Conservation (phyloP, 352 stramenopile genomes). For the Blastocystis sp. region DNA sequence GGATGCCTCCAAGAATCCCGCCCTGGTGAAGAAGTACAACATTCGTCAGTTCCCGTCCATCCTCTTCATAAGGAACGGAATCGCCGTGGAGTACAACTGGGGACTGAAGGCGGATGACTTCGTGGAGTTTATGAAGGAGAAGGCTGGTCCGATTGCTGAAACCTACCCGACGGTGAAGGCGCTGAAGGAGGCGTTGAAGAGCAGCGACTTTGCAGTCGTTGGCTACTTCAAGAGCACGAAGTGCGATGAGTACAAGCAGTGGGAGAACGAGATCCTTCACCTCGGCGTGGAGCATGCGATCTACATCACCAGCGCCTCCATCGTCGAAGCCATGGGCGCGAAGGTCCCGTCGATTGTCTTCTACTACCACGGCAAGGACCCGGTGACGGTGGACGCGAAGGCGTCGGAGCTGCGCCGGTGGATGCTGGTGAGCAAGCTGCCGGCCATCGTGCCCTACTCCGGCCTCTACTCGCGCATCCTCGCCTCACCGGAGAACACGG, state of each 20-base stretch:
- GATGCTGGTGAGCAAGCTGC: background rate
- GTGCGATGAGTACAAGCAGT: slow-evolving; percentile 51
- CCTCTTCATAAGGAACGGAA: too few species aligned
- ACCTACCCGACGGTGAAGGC: too few species aligned
- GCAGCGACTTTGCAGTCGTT: background rate
- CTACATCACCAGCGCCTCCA: background rate
- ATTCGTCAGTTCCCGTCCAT: too few species aligned
- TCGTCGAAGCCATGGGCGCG: background rate
- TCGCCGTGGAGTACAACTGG: too few species aligned
- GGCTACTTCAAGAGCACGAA: slow-evolving; percentile 20
- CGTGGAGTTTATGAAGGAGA: too few species aligned
- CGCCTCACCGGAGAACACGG: background rate
- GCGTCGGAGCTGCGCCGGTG: background rate
- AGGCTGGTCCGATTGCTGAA: too few species aligned
- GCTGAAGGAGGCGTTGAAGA: too few species aligned
- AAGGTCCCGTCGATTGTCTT: slow-evolving; percentile 13
- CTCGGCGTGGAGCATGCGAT: background rate
- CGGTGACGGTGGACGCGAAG: background rate
- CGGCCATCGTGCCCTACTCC: slow-evolving; percentile 28
- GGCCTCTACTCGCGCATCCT: slow-evolving; percentile 6
- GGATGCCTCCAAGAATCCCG: too few species aligned
- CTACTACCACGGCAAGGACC: background rate
- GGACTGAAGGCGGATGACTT: too few species aligned
- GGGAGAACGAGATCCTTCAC: background rate
- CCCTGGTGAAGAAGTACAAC: too few species aligned